Evolutionary conservation across 345 rosid genomes (phyloP).

Genomic region (Citrus australasica): DNA sequence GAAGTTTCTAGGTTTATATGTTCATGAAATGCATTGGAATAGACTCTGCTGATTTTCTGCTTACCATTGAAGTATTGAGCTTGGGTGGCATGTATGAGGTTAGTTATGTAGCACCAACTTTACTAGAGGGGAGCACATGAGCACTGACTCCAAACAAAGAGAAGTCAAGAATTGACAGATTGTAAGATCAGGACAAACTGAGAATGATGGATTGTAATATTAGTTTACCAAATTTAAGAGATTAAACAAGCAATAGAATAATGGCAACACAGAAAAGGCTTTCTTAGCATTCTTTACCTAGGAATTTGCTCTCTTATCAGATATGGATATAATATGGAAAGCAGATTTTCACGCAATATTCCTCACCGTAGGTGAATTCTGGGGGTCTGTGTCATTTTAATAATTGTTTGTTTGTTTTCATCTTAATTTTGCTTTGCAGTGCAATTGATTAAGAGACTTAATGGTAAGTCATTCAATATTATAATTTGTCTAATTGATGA

Average conservation of each 20-base stretch:
- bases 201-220: not conserved
- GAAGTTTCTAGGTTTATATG: not conserved
- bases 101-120: not conserved
- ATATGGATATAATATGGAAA: not conserved
- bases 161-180: constrained; percentile 1
- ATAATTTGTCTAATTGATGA: constrained; percentile 8
- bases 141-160: not conserved
- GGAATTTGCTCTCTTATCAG: constrained; percentile 2
- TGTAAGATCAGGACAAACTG: not conserved
- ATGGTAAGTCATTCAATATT: not conserved
- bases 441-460: not conserved
- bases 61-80: not conserved
- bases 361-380: not conserved
- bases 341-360: not conserved
- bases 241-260: not conserved
- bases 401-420: not conserved
- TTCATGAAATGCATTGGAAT: too few relatives aligned
- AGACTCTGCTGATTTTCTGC: not conserved
- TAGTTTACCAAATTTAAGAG: not conserved
- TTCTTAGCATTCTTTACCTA: not conserved
- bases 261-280: not conserved
- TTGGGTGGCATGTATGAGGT: not conserved
- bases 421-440: not conserved
- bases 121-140: not conserved
- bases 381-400: not conserved